Conservation (phyloP, 2,329 filamentous ascomycete genomes). For the Colletotrichum aenigma region DNA sequence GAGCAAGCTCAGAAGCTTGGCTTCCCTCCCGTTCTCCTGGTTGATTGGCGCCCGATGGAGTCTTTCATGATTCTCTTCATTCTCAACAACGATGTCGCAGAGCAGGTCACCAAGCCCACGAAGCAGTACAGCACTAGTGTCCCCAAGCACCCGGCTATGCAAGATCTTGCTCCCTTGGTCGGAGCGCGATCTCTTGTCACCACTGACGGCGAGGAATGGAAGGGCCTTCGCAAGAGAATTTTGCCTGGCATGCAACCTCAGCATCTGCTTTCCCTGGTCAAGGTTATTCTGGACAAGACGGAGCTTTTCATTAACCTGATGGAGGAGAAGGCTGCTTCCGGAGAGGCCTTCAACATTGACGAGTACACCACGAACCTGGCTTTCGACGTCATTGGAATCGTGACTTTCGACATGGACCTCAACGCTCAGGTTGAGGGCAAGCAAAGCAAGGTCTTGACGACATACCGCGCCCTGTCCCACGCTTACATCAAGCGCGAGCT, state of each 20-base stretch:
- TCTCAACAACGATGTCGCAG: conserved; percentile 14
- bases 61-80: conserved; percentile 7
- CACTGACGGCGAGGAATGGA: conserved; percentile 12
- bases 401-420: conserved; percentile 37
- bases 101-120: conserved; percentile 8
- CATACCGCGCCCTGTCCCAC: conserved; percentile 19
- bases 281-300: conserved; percentile 24
- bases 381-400: conserved; percentile 42
- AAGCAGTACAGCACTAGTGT: conserved; percentile 15
- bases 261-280: conserved; percentile 35
- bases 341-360: conserved; percentile 31
- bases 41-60: conserved; percentile 10
- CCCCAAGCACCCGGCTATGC: conserved; percentile 14
- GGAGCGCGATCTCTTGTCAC: conserved; percentile 11
- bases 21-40: conserved; percentile 1
- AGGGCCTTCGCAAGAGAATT: conserved; percentile 10
- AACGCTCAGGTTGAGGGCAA: conserved; percentile 30
- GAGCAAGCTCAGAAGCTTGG: conserved; percentile 9
- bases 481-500: conserved; percentile 22
- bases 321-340: conserved; percentile 28
- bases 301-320: conserved; percentile 24
- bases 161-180: conserved; percentile 4
- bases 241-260: conserved; percentile 3
- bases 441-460: conserved; percentile 27
- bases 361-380: conserved; percentile 33